A percentile compares a stretch with the other conserved stretches of the same genome.
phyloP scores from a whole-genome alignment of 208 protist species.

The Trypanosoma cruzi region DNA sequence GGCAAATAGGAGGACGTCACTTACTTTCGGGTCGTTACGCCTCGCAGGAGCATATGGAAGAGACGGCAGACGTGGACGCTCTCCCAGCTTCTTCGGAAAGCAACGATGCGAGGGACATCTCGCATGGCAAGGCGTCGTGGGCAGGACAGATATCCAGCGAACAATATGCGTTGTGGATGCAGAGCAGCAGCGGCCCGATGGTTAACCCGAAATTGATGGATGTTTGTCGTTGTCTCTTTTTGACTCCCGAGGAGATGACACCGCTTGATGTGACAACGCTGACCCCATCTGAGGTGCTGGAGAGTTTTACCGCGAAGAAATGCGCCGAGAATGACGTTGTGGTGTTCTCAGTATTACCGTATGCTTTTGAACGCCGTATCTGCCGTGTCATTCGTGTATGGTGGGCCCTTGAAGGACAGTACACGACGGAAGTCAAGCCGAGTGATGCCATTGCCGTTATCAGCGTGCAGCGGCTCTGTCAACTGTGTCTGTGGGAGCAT shows the following conservation, averaged over 20 bases:
- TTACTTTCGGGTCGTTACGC: conserved; percentile 11
- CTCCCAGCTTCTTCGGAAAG: neutral
- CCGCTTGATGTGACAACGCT: conserved; percentile 13
- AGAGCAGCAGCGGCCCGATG: conserved; percentile 3
- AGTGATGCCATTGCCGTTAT: conserved; percentile 12
- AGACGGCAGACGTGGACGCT: neutral
- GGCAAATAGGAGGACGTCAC: neutral
- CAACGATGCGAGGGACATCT: neutral
- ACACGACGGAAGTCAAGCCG: neutral
- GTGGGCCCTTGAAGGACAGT: conserved; percentile 25
- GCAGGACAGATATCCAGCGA: conserved; percentile 1
- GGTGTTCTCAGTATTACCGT: conserved; percentile 16
- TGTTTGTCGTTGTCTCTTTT: conserved; percentile 28
- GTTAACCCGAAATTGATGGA: conserved; percentile 11
- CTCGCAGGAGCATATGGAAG: conserved; percentile 13
- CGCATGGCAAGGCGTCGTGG: neutral
- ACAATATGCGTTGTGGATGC: conserved; percentile 12
- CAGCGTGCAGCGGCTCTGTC: conserved; percentile 38
- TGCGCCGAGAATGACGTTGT: conserved; percentile 16
- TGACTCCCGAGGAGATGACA: conserved; percentile 7
- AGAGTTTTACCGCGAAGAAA: neutral
- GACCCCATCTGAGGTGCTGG: conserved; percentile 25
- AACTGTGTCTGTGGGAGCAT: conserved; percentile 55
- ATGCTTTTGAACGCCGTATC: conserved; percentile 38
- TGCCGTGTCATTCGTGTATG: conserved; percentile 26